phyloP scores from a whole-genome alignment of 225 moss, liverwort and hornwort species.

The Physcomitrium patens region DNA sequence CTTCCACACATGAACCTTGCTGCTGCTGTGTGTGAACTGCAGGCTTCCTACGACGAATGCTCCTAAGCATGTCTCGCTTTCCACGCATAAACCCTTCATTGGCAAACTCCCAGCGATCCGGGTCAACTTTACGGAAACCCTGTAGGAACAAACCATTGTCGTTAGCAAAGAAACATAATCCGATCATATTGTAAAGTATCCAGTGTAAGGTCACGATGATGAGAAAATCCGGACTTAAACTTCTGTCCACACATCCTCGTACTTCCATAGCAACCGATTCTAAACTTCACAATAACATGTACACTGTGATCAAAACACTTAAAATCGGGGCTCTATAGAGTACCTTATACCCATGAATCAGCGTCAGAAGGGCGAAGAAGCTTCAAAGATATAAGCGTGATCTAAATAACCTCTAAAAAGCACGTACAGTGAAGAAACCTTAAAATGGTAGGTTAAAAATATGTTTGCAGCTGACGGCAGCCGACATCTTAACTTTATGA shows the following conservation, averaged over 20 bases:
- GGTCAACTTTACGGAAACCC: slow-evolving; percentile 99
- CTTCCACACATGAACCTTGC: slow-evolving; percentile 73
- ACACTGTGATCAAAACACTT: not conserved
- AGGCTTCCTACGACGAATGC: slow-evolving; percentile 92
- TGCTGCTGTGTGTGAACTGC: slow-evolving; percentile 70
- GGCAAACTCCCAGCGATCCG: slow-evolving; percentile 99
- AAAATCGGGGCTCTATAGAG: slow-evolving; percentile 5
- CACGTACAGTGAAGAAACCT: not conserved
- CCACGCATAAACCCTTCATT: slow-evolving; percentile 95
- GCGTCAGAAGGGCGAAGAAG: not conserved
- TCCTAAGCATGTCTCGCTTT: slow-evolving; percentile 74
- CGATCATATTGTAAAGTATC: not conserved
- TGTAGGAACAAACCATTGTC: slow-evolving; percentile 37
- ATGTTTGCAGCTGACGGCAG: not conserved
- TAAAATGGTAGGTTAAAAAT: not conserved
- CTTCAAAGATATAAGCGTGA: not conserved
- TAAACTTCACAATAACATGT: not conserved
- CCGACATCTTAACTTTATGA: too few relatives aligned
- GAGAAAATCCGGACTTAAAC: not conserved
- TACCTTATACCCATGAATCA: slow-evolving; percentile 5
- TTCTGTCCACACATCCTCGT: not conserved
- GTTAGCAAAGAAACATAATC: slow-evolving; percentile 13
- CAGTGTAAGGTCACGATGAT: not conserved
- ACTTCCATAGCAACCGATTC: not conserved
- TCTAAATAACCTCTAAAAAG: not conserved